phyloP scores from a whole-genome alignment of 257 asterid species.

The Solanum chmielewskii region DNA sequence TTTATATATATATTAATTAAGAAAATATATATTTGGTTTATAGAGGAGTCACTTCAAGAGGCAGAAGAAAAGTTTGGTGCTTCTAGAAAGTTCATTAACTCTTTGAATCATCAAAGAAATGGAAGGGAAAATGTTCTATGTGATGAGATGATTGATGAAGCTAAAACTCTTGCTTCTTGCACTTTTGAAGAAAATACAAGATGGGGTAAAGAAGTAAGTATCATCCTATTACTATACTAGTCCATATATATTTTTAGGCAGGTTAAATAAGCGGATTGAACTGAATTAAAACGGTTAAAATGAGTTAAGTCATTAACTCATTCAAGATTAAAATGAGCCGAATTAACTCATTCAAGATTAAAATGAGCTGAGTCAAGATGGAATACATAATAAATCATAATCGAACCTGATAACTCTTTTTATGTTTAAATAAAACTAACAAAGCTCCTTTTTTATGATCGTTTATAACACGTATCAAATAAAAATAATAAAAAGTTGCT shows the following conservation, averaged over 20 bases:
- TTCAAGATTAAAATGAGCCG: not conserved
- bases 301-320: not conserved
- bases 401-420: no score
- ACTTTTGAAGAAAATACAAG: conserved; percentile 49
- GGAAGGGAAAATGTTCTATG: not conserved
- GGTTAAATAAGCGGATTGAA: not conserved
- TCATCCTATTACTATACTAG: not conserved
- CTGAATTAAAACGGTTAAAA: not conserved
- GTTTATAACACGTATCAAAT: not conserved
- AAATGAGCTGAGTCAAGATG: not conserved
- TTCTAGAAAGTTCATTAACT: conserved; percentile 28
- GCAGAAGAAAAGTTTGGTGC: conserved; percentile 39
- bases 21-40: not conserved
- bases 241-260: not conserved
- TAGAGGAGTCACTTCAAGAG: conserved; percentile 39
- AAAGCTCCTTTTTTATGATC: not conserved
- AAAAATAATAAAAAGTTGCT: not conserved
- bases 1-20: not conserved
- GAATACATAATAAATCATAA: not conserved
- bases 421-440: not conserved
- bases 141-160: conserved; percentile 36
- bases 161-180: conserved; percentile 57
- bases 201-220: conserved; percentile 75
- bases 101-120: conserved; percentile 10
- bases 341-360: not conserved